Conservation (phyloP, 1,139 yeast species). For the Zygosaccharomyces sapae region DNA sequence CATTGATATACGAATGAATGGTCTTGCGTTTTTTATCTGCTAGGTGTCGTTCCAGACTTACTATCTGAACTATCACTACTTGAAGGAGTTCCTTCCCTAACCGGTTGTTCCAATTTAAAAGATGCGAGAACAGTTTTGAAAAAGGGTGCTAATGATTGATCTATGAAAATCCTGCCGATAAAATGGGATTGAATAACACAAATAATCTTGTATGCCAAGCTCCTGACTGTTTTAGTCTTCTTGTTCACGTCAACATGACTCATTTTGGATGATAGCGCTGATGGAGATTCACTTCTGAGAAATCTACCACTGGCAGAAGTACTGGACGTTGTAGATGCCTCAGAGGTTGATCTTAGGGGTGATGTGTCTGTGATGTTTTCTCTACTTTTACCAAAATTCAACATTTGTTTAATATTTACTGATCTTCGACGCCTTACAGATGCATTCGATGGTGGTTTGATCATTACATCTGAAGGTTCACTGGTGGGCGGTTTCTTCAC, state of each 20-base stretch:
- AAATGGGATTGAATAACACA: constrained; percentile 21
- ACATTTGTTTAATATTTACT: constrained; percentile 13
- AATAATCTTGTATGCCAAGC: constrained; percentile 15
- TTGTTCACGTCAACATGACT: constrained; percentile 9
- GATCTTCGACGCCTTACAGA: constrained; percentile 10
- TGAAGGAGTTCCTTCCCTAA: constrained; percentile 1
- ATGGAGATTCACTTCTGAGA: constrained; percentile 16
- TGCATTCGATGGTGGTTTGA: constrained; percentile 5
- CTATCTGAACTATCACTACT: neutral
- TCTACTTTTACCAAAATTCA: constrained; percentile 7
- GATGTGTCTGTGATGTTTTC: constrained; percentile 6
- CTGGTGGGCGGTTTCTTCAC: neutral
- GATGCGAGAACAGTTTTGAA: constrained; percentile 4
- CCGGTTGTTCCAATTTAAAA: constrained; percentile 2
- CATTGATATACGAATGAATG: neutral
- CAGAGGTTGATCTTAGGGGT: constrained; percentile 7
- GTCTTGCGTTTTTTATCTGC: neutral
- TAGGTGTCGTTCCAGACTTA: neutral
- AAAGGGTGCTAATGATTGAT: constrained; percentile 10
- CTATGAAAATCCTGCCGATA: constrained; percentile 19
- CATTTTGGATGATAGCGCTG: constrained; percentile 15
- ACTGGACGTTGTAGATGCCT: constrained; percentile 7
- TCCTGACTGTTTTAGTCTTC: constrained; percentile 15
- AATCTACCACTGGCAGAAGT: neutral
- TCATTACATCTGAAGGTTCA: constrained; percentile 1